Conservation (phyloP, 2,329 filamentous ascomycete genomes). For the Trichophyton equinum region DNA sequence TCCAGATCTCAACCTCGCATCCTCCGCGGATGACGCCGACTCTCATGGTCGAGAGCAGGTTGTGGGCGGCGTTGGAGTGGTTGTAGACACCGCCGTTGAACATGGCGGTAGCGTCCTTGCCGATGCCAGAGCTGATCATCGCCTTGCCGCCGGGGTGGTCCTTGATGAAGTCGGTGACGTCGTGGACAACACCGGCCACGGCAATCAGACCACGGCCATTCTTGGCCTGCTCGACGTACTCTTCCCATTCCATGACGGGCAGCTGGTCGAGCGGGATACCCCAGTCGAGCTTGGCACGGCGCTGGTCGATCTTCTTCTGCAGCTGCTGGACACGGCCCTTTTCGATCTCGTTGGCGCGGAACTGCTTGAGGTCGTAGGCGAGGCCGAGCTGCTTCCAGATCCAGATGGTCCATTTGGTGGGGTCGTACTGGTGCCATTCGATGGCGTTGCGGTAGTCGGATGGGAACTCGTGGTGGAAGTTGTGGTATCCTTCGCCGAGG, state of each 20-base stretch:
- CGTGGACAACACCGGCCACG: conserved; percentile 74
- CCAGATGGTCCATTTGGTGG: conserved; percentile 84
- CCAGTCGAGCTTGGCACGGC: conserved; percentile 73
- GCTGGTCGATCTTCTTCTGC: conserved; percentile 87
- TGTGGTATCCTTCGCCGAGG: conserved; percentile 82
- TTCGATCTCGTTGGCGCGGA: conserved; percentile 83
- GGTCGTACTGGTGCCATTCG: conserved; percentile 83
- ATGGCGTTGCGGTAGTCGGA: conserved; percentile 89
- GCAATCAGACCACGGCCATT: conserved; percentile 64
- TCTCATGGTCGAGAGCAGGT: conserved; percentile 76
- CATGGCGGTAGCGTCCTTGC: conserved; percentile 79
- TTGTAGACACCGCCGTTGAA: conserved; percentile 88
- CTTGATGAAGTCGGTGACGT: conserved; percentile 72
- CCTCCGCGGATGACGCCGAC: conserved; percentile 35
- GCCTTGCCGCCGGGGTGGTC: conserved; percentile 85
- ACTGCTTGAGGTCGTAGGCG: conserved; percentile 78
- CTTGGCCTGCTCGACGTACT: conserved; percentile 66
- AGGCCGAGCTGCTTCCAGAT: conserved; percentile 71
- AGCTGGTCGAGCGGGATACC: conserved; percentile 74
- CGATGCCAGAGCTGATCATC: conserved; percentile 68
- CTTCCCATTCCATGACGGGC: conserved; percentile 75
- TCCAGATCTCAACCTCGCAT: too few relatives aligned
- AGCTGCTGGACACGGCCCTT: conserved; percentile 79
- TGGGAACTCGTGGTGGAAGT: conserved; percentile 92
- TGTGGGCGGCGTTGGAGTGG: conserved; percentile 83